Percentiles rank a stretch among this genome's conserved stretches.
phyloP scores from a whole-genome alignment of 2,329 filamentous ascomycete species.

The Rutstroemia sydowiana region DNA sequence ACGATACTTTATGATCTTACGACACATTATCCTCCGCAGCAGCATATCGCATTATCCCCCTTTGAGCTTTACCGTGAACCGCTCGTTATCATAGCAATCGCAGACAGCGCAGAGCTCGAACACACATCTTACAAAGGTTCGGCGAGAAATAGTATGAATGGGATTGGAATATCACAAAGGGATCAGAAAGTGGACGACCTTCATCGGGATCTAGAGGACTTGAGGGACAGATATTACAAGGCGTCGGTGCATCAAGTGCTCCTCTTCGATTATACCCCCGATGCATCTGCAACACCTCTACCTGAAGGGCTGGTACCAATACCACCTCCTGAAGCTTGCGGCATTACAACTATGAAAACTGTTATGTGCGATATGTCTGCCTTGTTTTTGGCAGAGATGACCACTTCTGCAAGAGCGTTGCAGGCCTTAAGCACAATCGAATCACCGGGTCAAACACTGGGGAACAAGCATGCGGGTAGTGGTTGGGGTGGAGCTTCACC shows the following conservation, averaged over 20 bases:
- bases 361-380: slow-evolving; percentile 74
- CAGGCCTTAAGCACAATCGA: slow-evolving; percentile 70
- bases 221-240: slow-evolving; percentile 67
- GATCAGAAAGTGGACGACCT: slow-evolving; percentile 53
- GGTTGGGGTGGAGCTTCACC: slow-evolving; percentile 37
- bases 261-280: slow-evolving; percentile 64
- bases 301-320: slow-evolving; percentile 65
- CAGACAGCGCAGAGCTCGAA: slow-evolving; percentile 67
- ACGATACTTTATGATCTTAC: slow-evolving; percentile 83
- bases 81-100: slow-evolving; percentile 74
- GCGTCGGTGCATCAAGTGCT: slow-evolving; percentile 72
- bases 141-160: slow-evolving; percentile 47
- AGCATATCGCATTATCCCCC: slow-evolving; percentile 72
- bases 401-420: slow-evolving; percentile 62
- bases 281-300: slow-evolving; percentile 42
- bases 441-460: slow-evolving; percentile 55
- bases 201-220: slow-evolving; percentile 60
- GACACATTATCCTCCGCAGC: slow-evolving; percentile 69
- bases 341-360: slow-evolving; percentile 72
- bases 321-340: slow-evolving; percentile 60
- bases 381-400: slow-evolving; percentile 67
- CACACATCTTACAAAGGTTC: slow-evolving; percentile 47
- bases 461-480: slow-evolving; percentile 35
- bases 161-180: slow-evolving; percentile 37
- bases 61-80: slow-evolving; percentile 89